Evolutionary conservation across 352 stramenopile genomes (phyloP).

Genomic region (Nothophytophthora sp.): DNA sequence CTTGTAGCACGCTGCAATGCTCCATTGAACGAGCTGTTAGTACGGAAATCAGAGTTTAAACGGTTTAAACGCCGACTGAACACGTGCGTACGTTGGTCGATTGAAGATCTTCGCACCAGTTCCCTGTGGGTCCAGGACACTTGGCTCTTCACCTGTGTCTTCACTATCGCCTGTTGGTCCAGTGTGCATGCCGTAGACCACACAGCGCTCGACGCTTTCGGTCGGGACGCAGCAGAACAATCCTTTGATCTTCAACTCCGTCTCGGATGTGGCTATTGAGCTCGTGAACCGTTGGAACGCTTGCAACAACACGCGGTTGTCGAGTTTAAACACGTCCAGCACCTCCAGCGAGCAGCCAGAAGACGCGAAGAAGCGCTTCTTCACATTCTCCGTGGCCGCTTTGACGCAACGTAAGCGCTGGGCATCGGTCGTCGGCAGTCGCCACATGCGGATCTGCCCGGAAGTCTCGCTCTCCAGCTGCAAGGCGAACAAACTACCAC

Average conservation of each 20-base stretch:
- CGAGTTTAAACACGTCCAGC: constrained; percentile 80
- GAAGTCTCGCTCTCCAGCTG: constrained; percentile 71
- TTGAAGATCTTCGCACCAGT: constrained; percentile 38
- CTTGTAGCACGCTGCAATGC: constrained; percentile 11
- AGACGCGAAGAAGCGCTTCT: constrained; percentile 44
- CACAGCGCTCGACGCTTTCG: constrained; percentile 52
- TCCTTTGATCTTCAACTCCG: constrained; percentile 66
- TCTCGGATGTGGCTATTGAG: constrained; percentile 4
- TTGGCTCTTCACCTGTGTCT: constrained; percentile 5
- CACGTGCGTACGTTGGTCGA: constrained; percentile 22
- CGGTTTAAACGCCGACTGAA: no score
- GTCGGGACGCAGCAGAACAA: constrained; percentile 68
- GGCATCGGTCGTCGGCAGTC: constrained; percentile 41
- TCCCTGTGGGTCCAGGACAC: constrained; percentile 13
- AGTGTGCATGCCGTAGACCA: constrained; percentile 65
- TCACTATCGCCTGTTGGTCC: constrained; percentile 3
- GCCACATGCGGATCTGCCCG: constrained; percentile 50
- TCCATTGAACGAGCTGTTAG: background rate
- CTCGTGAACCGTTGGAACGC: constrained; percentile 54
- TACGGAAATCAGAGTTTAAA: background rate
- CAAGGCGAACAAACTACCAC: constrained; percentile 49
- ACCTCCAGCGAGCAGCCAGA: constrained; percentile 43
- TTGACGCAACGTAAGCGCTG: constrained; percentile 65
- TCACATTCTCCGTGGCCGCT: constrained; percentile 73
- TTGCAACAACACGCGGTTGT: constrained; percentile 62